Evolutionary conservation across 352 stramenopile species (phyloP), one percentile per base, ranked within the genome.

Genomic region (Thraustochytrium striatum): DNA sequence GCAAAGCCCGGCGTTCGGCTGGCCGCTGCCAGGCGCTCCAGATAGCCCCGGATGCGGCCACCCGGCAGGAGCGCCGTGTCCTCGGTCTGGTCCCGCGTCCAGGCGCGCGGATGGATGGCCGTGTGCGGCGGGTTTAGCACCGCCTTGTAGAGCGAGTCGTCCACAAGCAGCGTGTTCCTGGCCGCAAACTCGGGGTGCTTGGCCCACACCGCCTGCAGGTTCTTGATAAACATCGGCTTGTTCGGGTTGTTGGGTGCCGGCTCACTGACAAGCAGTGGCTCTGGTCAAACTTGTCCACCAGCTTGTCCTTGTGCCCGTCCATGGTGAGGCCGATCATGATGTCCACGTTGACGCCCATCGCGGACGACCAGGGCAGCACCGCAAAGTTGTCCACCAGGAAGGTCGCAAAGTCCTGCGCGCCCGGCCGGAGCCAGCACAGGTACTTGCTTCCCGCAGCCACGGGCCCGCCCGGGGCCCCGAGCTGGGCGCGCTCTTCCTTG

Each of bases 131-230:
- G 72, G 39, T 82, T 82, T 7, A 72, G 57, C 11, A 61, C 38
- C 8, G 72, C 72, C 61, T 82, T 82, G 39, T 81, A 82, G 21
- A 19, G 43, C 3, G 72, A 82, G 39, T 82, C 72, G 36, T 82
- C 72, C 16, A 82, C 53, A 25, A 82, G 57, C 1, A 82, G 21
- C 21, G 72, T 82, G 72, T 72, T 69, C 13, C 30, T 43, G 8
- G 61, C 19, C 2, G 39, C 59, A 32, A 61, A 38, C 44, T 58
- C 30, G 5, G 65, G 65, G 35, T 52, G 55, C 9, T 35, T 36
- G 21, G n/a, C 33, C 72, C 72, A 82, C 30, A 50, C 44, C 16
- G 19, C 16, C 36, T 9, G 21, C 13, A 82, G 69, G 2, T 82
- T 36, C 47, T 82, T 82, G 44, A 81, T 47, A 39, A 73, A 72